Percentiles rank a stretch among this genome's conserved stretches.
These are phyloP conservation scores for Citrullus colocynthis DNA, from an alignment of 306 rosid species.

Conservation along the genomic window DNA sequence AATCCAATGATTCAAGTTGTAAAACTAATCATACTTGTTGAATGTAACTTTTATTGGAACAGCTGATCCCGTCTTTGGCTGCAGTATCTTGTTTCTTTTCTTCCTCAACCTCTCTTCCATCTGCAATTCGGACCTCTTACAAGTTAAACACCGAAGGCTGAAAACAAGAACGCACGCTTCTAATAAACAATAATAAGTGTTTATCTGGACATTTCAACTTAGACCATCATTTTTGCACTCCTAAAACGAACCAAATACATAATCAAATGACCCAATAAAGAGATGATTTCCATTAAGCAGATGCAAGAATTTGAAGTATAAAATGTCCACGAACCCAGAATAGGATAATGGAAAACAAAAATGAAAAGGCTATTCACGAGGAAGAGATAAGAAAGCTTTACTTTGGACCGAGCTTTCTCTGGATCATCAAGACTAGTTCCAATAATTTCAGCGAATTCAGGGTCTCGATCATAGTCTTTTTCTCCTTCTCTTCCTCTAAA, in stretches of 20 bases:
- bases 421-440: conserved; percentile 64
- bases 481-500: conserved; percentile 31
- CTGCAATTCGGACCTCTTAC: conserved; percentile 29
- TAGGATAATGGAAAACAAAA: background rate
- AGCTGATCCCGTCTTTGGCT: conserved; percentile 73
- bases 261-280: background rate
- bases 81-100: conserved; percentile 75
- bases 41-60: conserved; percentile 54
- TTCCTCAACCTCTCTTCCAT: conserved; percentile 78
- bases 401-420: conserved; percentile 57
- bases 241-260: background rate
- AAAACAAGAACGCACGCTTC: background rate
- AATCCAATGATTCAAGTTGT: no score
- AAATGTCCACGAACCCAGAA: background rate
- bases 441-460: conserved; percentile 71
- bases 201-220: background rate
- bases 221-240: background rate
- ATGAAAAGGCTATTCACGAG: background rate
- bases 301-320: background rate
- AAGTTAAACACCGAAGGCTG: background rate
- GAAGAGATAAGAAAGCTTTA: conserved; percentile 17
- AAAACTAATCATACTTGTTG: conserved; percentile 46
- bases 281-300: background rate
- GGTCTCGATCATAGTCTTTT: conserved; percentile 60
- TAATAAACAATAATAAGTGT: background rate